phyloP scores from a whole-genome alignment of 2,329 filamentous ascomycete species.

The Dactylellina drechsleri region DNA sequence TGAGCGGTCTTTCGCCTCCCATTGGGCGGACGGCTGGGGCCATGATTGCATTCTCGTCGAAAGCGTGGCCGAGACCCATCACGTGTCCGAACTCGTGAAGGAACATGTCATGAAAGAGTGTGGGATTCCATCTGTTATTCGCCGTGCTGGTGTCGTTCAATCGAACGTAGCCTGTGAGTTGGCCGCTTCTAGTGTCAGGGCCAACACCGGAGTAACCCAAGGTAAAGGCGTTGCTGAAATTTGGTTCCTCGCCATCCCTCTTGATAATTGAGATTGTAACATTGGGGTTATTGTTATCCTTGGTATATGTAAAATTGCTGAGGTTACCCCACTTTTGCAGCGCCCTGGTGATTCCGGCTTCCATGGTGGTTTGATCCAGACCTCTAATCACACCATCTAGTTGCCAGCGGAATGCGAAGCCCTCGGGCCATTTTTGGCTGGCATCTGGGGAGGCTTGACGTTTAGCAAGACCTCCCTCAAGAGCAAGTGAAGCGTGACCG shows the following conservation, averaged over 20 bases:
- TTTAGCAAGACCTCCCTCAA: not conserved
- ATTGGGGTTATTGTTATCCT: constrained; percentile 8
- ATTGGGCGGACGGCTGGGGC: not conserved
- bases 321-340: constrained; percentile 6
- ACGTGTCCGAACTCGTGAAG: constrained; percentile 23
- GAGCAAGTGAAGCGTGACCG: not conserved
- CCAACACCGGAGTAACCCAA: constrained; percentile 3
- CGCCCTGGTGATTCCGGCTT: not conserved
- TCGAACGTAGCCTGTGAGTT: not conserved
- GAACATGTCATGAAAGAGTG: constrained; percentile 4
- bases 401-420: constrained; percentile 18
- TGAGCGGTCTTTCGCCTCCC: not conserved
- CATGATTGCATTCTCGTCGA: constrained; percentile 5
- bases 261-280: not conserved
- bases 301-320: constrained; percentile 10
- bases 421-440: constrained; percentile 10
- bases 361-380: constrained; percentile 7
- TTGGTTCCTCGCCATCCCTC: not conserved
- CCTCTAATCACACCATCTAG: constrained; percentile 11
- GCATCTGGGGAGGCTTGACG: constrained; percentile 18
- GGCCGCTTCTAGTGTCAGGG: not conserved
- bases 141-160: constrained; percentile 17
- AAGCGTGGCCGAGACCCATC: constrained; percentile 11
- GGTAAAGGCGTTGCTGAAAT: not conserved
- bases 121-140: constrained; percentile 3